Percentiles rank a stretch among this genome's conserved stretches.
These are phyloP conservation scores for Cercospora zeae-maydis DNA, from an alignment of 2,329 filamentous ascomycete genomes.

Conservation along the genomic window DNA sequence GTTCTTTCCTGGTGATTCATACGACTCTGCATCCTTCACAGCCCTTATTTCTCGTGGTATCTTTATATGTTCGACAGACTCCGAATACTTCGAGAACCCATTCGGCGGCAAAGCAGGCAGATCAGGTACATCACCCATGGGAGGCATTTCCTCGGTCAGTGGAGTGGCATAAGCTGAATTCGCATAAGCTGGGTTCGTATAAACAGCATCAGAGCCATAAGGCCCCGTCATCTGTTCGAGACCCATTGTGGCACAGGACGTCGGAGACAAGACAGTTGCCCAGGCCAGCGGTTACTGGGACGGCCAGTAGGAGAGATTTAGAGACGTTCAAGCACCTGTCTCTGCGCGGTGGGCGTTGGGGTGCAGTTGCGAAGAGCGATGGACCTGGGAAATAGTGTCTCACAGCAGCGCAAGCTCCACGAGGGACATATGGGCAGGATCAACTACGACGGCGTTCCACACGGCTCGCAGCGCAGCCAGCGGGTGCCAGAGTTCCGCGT, in stretches of 20 bases:
- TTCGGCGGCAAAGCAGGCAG: not conserved
- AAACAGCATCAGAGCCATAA: conserved; percentile 4
- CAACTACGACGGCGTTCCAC: not conserved
- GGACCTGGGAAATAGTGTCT: not conserved
- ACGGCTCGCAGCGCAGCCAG: conserved; percentile 3
- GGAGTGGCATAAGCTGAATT: conserved; percentile 7
- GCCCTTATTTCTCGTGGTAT: conserved; percentile 34
- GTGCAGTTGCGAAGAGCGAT: not conserved
- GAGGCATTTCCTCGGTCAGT: conserved; percentile 1
- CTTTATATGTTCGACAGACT: conserved; percentile 6
- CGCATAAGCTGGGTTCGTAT: not conserved
- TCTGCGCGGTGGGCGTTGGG: not conserved
- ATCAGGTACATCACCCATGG: not conserved
- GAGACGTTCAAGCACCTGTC: not conserved
- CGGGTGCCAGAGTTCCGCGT: conserved; percentile 4
- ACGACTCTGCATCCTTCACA: conserved; percentile 25
- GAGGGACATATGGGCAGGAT: not conserved
- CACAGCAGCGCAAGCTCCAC: not conserved
- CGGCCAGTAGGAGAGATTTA: not conserved
- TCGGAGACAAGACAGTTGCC: not conserved
- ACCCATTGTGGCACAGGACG: not conserved
- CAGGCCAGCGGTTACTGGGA: not conserved
- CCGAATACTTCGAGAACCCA: not conserved
- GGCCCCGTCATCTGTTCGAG: conserved; percentile 6
- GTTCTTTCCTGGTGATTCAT: conserved; percentile 30